phyloP scores from a whole-genome alignment of 2,329 filamentous ascomycete genomes.

The Amylocarpus encephaloides region DNA sequence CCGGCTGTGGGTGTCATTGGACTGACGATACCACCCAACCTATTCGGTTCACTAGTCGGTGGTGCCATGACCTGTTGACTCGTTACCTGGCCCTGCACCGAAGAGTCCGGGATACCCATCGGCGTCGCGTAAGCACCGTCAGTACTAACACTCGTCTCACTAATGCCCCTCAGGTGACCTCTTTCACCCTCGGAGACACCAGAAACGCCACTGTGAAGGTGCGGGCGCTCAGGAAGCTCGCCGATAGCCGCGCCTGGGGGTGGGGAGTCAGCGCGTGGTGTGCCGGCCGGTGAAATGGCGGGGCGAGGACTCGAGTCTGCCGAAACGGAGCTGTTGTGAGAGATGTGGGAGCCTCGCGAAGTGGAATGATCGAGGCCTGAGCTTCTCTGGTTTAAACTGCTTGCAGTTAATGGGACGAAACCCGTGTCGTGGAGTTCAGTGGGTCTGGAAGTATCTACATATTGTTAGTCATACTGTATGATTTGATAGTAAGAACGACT shows the following conservation, averaged over 20 bases:
- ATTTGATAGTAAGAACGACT: constrained; percentile 10
- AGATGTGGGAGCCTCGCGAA: constrained; percentile 19
- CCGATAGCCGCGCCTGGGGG: constrained; percentile 5
- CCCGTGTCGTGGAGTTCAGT: constrained; percentile 22
- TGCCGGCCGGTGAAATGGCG: constrained; percentile 8
- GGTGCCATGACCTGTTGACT: neutral
- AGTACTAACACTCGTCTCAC: constrained; percentile 23
- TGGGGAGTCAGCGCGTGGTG: constrained; percentile 16
- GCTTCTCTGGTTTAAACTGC: neutral
- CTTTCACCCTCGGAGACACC: constrained; percentile 17
- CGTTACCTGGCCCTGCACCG: neutral
- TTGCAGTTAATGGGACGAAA: constrained; percentile 10
- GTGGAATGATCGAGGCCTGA: constrained; percentile 11
- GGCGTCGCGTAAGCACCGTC: constrained; percentile 15
- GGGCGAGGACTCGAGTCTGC: constrained; percentile 7
- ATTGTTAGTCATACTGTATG: neutral
- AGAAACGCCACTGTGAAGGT: constrained; percentile 14
- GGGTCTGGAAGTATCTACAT: constrained; percentile 23
- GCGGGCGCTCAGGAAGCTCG: neutral
- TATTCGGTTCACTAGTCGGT: neutral
- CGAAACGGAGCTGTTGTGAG: constrained; percentile 13
- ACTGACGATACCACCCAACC: constrained; percentile 9
- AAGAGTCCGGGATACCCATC: neutral
- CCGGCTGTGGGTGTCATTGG: constrained; percentile 21
- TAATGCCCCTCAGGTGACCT: constrained; percentile 24